Conservation (phyloP, 257 asterid species). For the Solanum bulbocastanum region DNA sequence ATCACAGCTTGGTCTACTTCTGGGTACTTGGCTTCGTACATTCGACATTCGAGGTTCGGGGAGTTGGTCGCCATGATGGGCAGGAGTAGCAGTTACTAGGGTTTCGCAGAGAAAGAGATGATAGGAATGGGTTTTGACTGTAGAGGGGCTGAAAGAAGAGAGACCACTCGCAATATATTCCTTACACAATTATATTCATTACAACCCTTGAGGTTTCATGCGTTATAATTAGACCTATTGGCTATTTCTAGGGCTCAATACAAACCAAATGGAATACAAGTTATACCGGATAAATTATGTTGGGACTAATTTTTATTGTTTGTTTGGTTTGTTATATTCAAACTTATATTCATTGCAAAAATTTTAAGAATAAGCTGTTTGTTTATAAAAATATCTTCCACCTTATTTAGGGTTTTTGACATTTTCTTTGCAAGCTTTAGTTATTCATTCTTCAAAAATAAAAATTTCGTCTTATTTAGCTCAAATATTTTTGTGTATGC, state of each 20-base stretch:
- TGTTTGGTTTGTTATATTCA: background rate
- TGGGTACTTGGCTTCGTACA: conserved; percentile 95
- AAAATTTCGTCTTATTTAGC: too few species aligned
- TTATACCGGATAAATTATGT: too few species aligned
- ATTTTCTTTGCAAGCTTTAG: background rate
- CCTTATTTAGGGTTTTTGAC: background rate
- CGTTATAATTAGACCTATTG: background rate
- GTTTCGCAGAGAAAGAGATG: background rate
- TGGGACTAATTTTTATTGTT: too few species aligned
- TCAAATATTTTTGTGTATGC: too few species aligned
- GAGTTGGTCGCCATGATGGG: conserved; percentile 50
- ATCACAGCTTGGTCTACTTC: conserved; percentile 91
- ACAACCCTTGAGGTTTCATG: background rate
- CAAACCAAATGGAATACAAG: too few species aligned
- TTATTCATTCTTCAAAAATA: background rate
- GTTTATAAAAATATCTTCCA: too few species aligned
- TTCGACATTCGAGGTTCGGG: conserved; percentile 85
- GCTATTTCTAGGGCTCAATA: background rate
- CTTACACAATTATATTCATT: background rate
- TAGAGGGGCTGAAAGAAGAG: background rate
- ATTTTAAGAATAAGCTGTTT: background rate
- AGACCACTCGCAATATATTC: background rate
- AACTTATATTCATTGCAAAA: too few species aligned
- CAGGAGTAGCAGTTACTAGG: background rate
- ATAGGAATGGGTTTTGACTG: background rate